A percentile compares a stretch with the other conserved stretches of the same genome.
These are phyloP conservation scores for Saccharum hybrid DNA, from an alignment of 202 grass and related monocot genomes.

Conservation along the genomic window DNA sequence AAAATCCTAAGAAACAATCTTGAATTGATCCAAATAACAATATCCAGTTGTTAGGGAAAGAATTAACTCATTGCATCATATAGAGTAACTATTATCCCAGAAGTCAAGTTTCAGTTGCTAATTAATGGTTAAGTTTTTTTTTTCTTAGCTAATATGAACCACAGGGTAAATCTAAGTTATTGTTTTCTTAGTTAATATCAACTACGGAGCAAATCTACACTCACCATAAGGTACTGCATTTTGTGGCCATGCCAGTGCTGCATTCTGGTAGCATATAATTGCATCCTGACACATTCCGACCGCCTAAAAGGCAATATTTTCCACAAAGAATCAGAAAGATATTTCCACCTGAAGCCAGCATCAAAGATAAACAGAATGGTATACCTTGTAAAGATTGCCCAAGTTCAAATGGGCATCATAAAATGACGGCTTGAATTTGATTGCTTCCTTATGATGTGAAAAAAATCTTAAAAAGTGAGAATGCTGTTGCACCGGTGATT, in stretches of 20 bases:
- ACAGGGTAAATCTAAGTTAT: slow-evolving; percentile 15
- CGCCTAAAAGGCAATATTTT: neutral
- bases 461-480: slow-evolving; percentile 17
- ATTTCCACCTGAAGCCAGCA: slow-evolving; percentile 11
- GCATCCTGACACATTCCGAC: slow-evolving; percentile 46
- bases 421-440: slow-evolving; percentile 39
- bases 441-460: slow-evolving; percentile 36
- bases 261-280: slow-evolving; percentile 46
- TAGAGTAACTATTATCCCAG: slow-evolving; percentile 9
- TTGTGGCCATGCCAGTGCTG: slow-evolving; percentile 36
- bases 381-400: slow-evolving; percentile 54
- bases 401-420: slow-evolving; percentile 43
- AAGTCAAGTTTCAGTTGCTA: slow-evolving; percentile 1
- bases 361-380: neutral
- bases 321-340: slow-evolving; percentile 16
- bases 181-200: neutral
- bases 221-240: slow-evolving; percentile 49
- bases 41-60: neutral
- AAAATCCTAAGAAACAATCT: slow-evolving; percentile 29
- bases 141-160: neutral
- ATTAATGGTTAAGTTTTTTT: neutral
- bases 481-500: neutral
- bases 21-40: slow-evolving; percentile 14
- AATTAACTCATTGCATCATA: neutral
- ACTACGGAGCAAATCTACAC: slow-evolving; percentile 25